Conservation (phyloP, 2,329 filamentous ascomycete genomes). For the Penicillium sp. region DNA sequence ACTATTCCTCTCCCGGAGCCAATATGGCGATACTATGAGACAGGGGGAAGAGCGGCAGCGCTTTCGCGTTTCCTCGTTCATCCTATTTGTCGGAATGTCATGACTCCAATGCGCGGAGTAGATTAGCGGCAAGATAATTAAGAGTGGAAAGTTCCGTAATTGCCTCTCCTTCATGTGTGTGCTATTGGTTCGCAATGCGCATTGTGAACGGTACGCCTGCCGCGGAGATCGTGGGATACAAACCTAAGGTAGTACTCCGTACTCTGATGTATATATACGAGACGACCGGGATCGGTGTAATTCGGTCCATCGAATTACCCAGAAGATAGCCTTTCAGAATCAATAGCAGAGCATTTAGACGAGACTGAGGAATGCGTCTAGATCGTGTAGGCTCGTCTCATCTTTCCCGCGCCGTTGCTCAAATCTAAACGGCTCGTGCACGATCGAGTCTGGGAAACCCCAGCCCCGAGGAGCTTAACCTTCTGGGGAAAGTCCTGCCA, state of each 20-base stretch:
- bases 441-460: constrained; percentile 2
- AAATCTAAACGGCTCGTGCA: constrained; percentile 9
- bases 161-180: background rate
- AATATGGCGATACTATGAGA: constrained; percentile 1
- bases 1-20: background rate
- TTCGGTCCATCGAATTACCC: background rate
- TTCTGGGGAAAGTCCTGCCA: constrained; percentile 6
- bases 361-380: background rate
- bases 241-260: too few species aligned
- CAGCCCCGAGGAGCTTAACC: background rate
- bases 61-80: background rate
- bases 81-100: background rate
- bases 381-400: background rate
- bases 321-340: too few species aligned
- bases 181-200: constrained; percentile 6
- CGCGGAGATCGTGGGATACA: constrained; percentile 27
- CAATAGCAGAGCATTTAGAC: background rate
- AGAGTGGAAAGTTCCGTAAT: constrained; percentile 4
- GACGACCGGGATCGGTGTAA: constrained; percentile 1
- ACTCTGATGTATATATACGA: constrained; percentile 3
- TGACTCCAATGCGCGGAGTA: background rate
- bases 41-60: background rate
- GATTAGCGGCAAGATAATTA: background rate
- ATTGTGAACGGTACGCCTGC: constrained; percentile 10
- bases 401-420: background rate